These are phyloP conservation scores for Ogataea paraovalis DNA, from an alignment of 805 yeast genomes.

Conservation along the genomic window DNA sequence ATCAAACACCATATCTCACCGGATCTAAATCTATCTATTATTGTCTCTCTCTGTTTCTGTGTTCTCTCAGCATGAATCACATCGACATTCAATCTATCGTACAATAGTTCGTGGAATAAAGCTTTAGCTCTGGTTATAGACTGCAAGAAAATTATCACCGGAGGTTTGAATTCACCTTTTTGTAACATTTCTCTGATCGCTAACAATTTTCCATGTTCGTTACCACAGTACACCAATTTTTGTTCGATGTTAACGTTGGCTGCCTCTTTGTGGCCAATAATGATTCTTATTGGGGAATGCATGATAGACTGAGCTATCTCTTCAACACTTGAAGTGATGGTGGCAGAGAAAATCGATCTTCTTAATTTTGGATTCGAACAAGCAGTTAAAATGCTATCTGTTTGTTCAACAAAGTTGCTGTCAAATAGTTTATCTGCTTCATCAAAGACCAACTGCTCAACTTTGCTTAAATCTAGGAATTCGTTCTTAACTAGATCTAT, in stretches of 20 bases:
- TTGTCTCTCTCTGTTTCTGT: slow-evolving; percentile 78
- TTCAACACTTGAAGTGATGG: slow-evolving; percentile 91
- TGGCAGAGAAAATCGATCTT: slow-evolving; percentile 89
- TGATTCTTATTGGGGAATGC: slow-evolving; percentile 80
- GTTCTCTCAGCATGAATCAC: slow-evolving; percentile 95
- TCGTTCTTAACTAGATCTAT: slow-evolving; percentile 70
- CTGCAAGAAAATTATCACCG: slow-evolving; percentile 87
- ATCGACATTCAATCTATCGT: slow-evolving; percentile 90
- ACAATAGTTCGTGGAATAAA: slow-evolving; percentile 83
- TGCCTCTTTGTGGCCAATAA: slow-evolving; percentile 91
- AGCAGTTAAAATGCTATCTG: slow-evolving; percentile 73
- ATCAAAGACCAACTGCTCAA: slow-evolving; percentile 81
- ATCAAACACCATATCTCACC: slow-evolving; percentile 96
- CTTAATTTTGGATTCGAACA: slow-evolving; percentile 50
- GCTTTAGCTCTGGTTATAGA: slow-evolving; percentile 94
- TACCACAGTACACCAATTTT: slow-evolving; percentile 79
- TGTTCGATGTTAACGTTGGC: slow-evolving; percentile 85
- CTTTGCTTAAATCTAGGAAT: slow-evolving; percentile 54
- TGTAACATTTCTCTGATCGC: slow-evolving; percentile 87
- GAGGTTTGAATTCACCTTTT: slow-evolving; percentile 85
- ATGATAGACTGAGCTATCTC: slow-evolving; percentile 81
- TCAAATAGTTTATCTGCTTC: slow-evolving; percentile 96
- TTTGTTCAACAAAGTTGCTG: slow-evolving; percentile 80
- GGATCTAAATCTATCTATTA: slow-evolving; percentile 75
- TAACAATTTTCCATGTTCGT: slow-evolving; percentile 90